A percentile compares a stretch with the other conserved stretches of the same genome.
These are phyloP conservation scores for Seiridium unicorne DNA, from an alignment of 2,329 filamentous ascomycete genomes.

Conservation along the genomic window DNA sequence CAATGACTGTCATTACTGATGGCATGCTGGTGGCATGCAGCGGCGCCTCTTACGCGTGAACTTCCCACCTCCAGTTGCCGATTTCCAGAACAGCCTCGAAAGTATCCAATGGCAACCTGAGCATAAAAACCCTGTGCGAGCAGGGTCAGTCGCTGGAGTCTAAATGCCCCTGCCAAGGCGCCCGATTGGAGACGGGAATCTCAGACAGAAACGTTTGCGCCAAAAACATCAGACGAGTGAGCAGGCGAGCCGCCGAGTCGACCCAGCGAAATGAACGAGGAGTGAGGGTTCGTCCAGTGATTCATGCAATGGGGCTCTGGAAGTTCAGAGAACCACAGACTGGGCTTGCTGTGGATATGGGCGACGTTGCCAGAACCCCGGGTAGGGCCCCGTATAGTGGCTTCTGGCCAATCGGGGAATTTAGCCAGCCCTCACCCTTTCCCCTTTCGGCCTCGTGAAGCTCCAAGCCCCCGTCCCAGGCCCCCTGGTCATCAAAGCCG, in stretches of 20 bases:
- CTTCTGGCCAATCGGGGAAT: background rate
- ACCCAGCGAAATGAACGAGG: background rate
- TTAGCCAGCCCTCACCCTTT: background rate
- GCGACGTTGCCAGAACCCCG: background rate
- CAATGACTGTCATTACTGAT: too few relatives aligned
- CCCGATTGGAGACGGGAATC: background rate
- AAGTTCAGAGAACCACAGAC: background rate
- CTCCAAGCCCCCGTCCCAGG: background rate
- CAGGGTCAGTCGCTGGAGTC: background rate
- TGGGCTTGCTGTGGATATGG: background rate
- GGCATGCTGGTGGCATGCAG: too few relatives aligned
- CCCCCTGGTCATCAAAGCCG: conserved; percentile 2
- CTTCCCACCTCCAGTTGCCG: too few relatives aligned
- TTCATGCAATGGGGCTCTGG: background rate
- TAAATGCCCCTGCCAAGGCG: conserved; percentile 6
- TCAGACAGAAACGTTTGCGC: background rate
- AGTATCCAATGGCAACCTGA: background rate
- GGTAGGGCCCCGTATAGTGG: background rate
- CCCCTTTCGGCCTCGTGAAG: background rate
- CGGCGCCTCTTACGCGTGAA: too few relatives aligned
- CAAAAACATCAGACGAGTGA: conserved; percentile 2
- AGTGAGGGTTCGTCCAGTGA: background rate
- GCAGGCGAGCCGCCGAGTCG: background rate
- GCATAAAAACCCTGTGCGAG: too few relatives aligned
- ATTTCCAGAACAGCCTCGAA: background rate